Evolutionary conservation across 768 basidiomycete species (phyloP), one percentile per base, ranked within the genome.

Genomic region (Leccinum olivaceopallidum): DNA sequence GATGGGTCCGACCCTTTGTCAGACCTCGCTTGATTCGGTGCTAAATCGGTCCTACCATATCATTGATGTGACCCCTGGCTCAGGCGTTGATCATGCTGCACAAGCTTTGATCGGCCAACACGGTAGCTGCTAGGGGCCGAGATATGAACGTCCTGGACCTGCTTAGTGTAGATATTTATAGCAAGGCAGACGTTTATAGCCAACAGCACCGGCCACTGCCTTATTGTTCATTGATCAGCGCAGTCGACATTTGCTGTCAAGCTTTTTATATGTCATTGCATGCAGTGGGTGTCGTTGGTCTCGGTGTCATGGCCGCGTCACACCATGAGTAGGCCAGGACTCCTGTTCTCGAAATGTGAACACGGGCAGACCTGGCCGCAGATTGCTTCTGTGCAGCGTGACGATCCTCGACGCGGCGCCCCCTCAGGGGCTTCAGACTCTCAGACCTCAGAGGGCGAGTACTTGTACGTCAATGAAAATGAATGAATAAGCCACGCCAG

Each of bases 61-160:
- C 55, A 32, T 30, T 56, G 55, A 30, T 30, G 30, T 30, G 30
- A 20, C 44, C 42, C 42, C 42, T 42, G 42, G 42, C 13, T 37
- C 10, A 47, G 20, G 10, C 44, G 44, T 13, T 47, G 44, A 47
- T 20, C 44, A 13, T 12, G n/a, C 7, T 9, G n/a, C n/a, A 18
- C 42, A 44, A 47, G 20, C 44, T 20, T 13, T 44, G 44, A 20
- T 36, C 13, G 18, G 34, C 58, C 47, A 57, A 50, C 22, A 13
- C 12, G 14, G 52, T 42, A 34, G 47, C 54, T 42, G 6, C 39
- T 49, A 67, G 63, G 66, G 30, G 65, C 66, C 60, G 60, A 58
- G 53, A 51, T 44, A 34, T 54, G 24, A 47, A 18, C 47, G 24
- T 47, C 30, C 18, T 49, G 53, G 30, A 30, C 30, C 30, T 30